These are phyloP conservation scores for Triticum turgidum DNA, from an alignment of 176 grass and related monocot species.

Conservation along the genomic window DNA sequence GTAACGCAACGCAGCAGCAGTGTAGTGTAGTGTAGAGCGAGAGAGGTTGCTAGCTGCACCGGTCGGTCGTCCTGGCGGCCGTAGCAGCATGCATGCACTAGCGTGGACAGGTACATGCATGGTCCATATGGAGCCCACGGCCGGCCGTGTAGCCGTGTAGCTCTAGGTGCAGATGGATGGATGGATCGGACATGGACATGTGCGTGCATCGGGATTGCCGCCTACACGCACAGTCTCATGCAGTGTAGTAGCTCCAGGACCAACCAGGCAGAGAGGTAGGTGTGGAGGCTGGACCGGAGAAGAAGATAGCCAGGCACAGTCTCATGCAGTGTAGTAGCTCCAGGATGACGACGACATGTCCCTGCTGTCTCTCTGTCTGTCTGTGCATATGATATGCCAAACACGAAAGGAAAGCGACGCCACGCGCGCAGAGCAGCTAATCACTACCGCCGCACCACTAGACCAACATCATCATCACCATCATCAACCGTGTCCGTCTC, in stretches of 20 bases:
- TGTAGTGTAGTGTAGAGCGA: no score
- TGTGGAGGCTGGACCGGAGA: background rate
- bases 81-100: background rate
- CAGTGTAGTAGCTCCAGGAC: background rate
- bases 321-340: no score
- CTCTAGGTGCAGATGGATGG: background rate
- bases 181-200: background rate
- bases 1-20: no score
- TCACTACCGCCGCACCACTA: background rate
- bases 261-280: no score
- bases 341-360: conserved; percentile 14
- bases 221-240: conserved; percentile 33
- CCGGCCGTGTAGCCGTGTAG: no score
- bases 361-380: background rate
- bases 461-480: background rate
- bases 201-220: conserved; percentile 28
- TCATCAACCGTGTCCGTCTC: background rate
- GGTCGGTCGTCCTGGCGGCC: background rate
- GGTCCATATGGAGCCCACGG: conserved; percentile 12
- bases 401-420: conserved; percentile 13
- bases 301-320: no score
- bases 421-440: conserved; percentile 23
- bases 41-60: no score
- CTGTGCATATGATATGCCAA: background rate
- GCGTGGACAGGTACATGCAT: background rate